Percentiles rank a stretch among this genome's conserved stretches.
Evolutionary conservation across 176 grass and related monocot species (phyloP).

Genomic region (Eragrostis nindensis): DNA sequence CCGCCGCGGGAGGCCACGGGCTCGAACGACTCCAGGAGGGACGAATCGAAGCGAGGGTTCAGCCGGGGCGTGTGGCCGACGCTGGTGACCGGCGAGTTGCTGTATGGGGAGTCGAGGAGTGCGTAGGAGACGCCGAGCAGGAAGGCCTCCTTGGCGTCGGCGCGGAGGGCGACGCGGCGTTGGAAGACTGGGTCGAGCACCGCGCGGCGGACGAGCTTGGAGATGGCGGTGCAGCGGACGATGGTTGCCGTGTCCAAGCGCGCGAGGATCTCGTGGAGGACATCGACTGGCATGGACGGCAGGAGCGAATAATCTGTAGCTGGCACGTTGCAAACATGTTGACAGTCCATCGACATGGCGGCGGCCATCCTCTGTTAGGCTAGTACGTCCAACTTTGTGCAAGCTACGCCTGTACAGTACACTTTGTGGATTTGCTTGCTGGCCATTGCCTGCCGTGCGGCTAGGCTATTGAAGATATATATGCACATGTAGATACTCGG

Average conservation of each 20-base stretch:
- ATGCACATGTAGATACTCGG: no score
- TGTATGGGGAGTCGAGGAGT: not conserved
- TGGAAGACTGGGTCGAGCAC: constrained; percentile 12
- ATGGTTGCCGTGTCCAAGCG: not conserved
- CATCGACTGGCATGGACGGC: not conserved
- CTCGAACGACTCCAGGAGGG: not conserved
- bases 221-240: constrained; percentile 13
- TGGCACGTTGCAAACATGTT: not conserved
- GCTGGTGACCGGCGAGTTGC: no score
- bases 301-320: not conserved
- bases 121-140: constrained; percentile 29
- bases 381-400: no score
- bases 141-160: not conserved
- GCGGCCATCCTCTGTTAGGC: no score
- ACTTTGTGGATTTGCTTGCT: no score
- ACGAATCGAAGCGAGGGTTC: not conserved
- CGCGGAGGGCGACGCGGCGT: not conserved
- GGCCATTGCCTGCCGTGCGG: no score
- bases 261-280: constrained; percentile 22
- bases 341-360: not conserved
- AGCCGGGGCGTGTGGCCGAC: not conserved
- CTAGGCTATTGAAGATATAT: no score
- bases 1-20: not conserved
- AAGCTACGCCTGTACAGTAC: no score
- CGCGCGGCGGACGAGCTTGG: constrained; percentile 10